Evolutionary conservation across 768 basidiomycete genomes (phyloP).

Genomic region (Mycena sanguinolenta): DNA sequence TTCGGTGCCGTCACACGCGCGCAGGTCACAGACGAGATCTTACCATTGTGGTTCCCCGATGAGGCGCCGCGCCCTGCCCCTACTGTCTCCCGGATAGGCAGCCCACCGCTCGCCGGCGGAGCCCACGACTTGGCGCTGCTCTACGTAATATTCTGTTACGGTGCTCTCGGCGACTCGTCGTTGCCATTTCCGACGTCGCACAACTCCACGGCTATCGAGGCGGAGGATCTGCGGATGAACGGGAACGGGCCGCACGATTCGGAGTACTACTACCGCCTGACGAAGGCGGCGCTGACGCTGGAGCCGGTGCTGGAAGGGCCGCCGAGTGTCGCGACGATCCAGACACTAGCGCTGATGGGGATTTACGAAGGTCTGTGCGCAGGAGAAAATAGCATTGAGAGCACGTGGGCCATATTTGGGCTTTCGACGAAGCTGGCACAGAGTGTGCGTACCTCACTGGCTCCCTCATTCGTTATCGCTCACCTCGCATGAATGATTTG

Average conservation of each 20-base stretch:
- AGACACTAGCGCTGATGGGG: constrained; percentile 74
- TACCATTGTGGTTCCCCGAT: constrained; percentile 75
- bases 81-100: constrained; percentile 32
- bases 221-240: constrained; percentile 14
- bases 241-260: constrained; percentile 38
- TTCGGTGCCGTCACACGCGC: constrained; percentile 76
- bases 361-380: constrained; percentile 79
- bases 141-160: constrained; percentile 74
- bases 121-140: constrained; percentile 75
- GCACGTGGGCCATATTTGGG: constrained; percentile 76
- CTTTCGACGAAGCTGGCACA: constrained; percentile 76
- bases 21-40: constrained; percentile 73
- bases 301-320: constrained; percentile 80
- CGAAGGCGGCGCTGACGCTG: constrained; percentile 74
- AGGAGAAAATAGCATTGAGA: constrained; percentile 78
- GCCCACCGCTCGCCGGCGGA: constrained; percentile 40
- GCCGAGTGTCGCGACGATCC: constrained; percentile 78
- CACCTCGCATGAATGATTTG: constrained; percentile 19
- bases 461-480: background rate
- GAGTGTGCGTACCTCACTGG: constrained; percentile 63
- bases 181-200: constrained; percentile 60
- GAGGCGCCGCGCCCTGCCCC: constrained; percentile 49
- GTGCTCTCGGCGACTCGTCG: constrained; percentile 67
- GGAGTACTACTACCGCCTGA: constrained; percentile 69
- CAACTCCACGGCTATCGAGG: constrained; percentile 3